Base-by-base conservation (phyloP, 371 early-diverging fungal species). In the Cokeromyces recurvatus region DNA sequence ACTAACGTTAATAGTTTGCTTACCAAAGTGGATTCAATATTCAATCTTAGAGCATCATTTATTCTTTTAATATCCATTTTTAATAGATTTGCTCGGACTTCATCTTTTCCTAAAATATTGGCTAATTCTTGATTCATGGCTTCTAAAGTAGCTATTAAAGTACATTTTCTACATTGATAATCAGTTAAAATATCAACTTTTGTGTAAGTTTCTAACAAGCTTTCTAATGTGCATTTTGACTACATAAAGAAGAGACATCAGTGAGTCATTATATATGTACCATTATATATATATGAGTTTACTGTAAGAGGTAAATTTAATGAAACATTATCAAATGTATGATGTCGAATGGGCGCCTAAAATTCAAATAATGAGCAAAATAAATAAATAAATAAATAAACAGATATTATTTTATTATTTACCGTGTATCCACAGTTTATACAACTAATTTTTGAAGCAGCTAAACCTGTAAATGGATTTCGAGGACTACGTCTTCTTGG, bases 261-360 rank as follows among this genome's bases (percentile, higher is more conserved):
- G 0, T 32, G 8, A 31, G 10, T 2, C 25, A 20, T 8, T 29
- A 20, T 14, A 22, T 21, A 2, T 22, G 15, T 1, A 34, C 7
- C 7, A 22, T n/a, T n/a, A n/a, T n/a, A n/a, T n/a, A n/a, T n/a
- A n/a, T 9, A 22, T 10, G 21, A 44, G 48, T 19, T 66, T 66
- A 77, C 75, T 22, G 52, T 48, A 31, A 72, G 73, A n/a, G 91
- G 91, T 32, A 89, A 73, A 24, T 81, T 69, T 15, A 91, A 73
- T 12, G 90, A 89, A 9, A 90, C 66, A 38, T 87, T 87, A 58
- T 90, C 89, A 68, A 91, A 91, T 14, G 88, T 78, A 55, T 87
- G 84, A 48, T 91, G 91, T 20, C 90, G 78, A 42, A 91, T 79
- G 7, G 89, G 85, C 43, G 85, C 87, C 57, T 70, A 45, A n/a